A percentile compares a stretch with the other conserved stretches of the same genome.
These are phyloP conservation scores for Claviceps quebecensis DNA, from an alignment of 2,329 filamentous ascomycete genomes.

Conservation along the genomic window DNA sequence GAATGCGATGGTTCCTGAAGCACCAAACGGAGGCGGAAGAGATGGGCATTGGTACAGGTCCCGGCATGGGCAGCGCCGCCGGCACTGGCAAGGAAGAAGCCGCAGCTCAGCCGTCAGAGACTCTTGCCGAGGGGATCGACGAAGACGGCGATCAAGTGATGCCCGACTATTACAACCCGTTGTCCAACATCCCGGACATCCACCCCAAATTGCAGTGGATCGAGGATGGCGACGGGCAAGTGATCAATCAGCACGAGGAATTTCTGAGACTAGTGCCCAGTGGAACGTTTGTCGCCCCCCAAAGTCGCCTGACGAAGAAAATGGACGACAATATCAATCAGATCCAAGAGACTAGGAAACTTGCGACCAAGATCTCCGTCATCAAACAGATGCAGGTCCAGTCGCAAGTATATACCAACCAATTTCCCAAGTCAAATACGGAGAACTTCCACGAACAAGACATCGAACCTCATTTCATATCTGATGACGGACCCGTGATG, in stretches of 20 bases:
- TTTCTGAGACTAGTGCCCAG: slow-evolving; percentile 64
- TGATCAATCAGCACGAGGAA: slow-evolving; percentile 77
- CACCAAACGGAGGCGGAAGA: slow-evolving; percentile 58
- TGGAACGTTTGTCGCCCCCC: slow-evolving; percentile 61
- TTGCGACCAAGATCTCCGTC: slow-evolving; percentile 91
- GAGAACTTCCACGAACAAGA: slow-evolving; percentile 80
- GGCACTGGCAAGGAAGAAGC: slow-evolving; percentile 30
- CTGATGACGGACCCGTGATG: slow-evolving; percentile 80
- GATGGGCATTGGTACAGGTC: slow-evolving; percentile 25
- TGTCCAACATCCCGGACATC: slow-evolving; percentile 77
- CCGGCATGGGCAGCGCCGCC: slow-evolving; percentile 22
- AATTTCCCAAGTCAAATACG: slow-evolving; percentile 92
- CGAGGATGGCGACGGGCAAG: slow-evolving; percentile 76
- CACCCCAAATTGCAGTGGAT: slow-evolving; percentile 68
- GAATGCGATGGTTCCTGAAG: slow-evolving; percentile 78
- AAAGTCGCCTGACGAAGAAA: slow-evolving; percentile 59
- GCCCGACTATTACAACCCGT: slow-evolving; percentile 86
- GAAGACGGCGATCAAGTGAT: slow-evolving; percentile 71
- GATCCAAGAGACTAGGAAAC: slow-evolving; percentile 91
- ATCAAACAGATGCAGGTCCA: slow-evolving; percentile 99
- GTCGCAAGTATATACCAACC: slow-evolving; percentile 93
- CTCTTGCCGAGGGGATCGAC: slow-evolving; percentile 88
- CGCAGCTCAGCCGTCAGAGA: slow-evolving; percentile 45
- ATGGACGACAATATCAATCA: slow-evolving; percentile 86
- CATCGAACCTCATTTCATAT: slow-evolving; percentile 76